Conservation (phyloP, 306 rosid genomes). For the Boehmeria nivea region DNA sequence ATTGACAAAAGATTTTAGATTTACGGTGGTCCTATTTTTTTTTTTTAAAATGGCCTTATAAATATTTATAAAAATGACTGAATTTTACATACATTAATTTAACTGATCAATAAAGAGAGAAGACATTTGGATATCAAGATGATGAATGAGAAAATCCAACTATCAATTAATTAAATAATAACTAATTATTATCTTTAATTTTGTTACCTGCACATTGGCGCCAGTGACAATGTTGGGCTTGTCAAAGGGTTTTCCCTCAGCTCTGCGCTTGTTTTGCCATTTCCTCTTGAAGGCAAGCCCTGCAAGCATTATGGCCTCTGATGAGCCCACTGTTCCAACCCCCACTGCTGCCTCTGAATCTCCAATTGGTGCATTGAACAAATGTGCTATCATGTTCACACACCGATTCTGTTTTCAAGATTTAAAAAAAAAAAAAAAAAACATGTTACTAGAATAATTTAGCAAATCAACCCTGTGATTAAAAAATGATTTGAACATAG, state of each 20-base stretch:
- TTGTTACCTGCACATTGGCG: slow-evolving; percentile 79
- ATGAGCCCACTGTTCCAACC: slow-evolving; percentile 91
- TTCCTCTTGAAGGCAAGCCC: slow-evolving; percentile 90
- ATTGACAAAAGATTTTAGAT: no score
- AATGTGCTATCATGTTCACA: slow-evolving; percentile 91
- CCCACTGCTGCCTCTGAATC: slow-evolving; percentile 75
- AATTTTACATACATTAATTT: no score
- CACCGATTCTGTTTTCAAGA: slow-evolving; percentile 63
- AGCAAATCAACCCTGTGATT: background rate
- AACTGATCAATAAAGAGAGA: no score
- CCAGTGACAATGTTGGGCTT: slow-evolving; percentile 93
- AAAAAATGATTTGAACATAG: background rate
- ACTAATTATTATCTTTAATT: no score
- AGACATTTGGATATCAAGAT: no score
- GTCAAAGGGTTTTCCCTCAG: slow-evolving; percentile 55
- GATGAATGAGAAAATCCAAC: no score
- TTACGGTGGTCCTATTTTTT: no score
- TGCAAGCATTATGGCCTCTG: slow-evolving; percentile 95
- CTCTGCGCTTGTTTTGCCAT: slow-evolving; percentile 70
- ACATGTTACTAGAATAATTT: no score
- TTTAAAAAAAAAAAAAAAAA: background rate
- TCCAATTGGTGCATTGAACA: slow-evolving; percentile 76
- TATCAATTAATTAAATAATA: background rate
- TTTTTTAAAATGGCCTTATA: no score
- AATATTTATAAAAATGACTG: no score